Evolutionary conservation across 2,329 filamentous ascomycete species (phyloP).

Genomic region (Aspergillus novofumigatus): DNA sequence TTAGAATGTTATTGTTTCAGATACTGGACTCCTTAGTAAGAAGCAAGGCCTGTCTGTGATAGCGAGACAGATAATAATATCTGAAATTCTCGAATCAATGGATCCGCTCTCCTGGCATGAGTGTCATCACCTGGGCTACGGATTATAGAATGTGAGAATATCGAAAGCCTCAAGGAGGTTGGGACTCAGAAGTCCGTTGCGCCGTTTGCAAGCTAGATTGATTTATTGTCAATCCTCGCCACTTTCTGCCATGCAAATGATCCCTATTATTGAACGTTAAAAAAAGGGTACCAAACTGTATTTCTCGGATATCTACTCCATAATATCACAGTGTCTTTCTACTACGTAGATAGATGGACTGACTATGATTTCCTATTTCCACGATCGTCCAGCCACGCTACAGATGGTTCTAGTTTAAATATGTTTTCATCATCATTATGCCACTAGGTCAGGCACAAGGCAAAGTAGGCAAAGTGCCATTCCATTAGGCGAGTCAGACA

Average conservation of each 20-base stretch:
- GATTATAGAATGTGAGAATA: neutral
- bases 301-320: neutral
- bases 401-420: neutral
- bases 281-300: neutral
- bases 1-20: neutral
- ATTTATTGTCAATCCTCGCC: neutral
- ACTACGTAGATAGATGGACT: neutral
- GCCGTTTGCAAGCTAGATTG: neutral
- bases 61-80: neutral
- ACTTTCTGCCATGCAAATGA: neutral
- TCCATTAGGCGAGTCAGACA: neutral
- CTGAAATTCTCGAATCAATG: neutral
- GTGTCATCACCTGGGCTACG: neutral
- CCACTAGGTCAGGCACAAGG: neutral
- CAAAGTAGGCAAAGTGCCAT: neutral
- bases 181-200: neutral
- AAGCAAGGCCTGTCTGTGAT: neutral
- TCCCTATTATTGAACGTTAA: neutral
- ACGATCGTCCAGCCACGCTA: neutral
- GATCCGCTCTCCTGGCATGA: neutral
- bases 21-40: neutral
- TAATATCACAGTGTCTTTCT: neutral
- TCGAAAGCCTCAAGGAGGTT: neutral
- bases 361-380: neutral
- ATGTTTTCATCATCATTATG: neutral